Base-by-base conservation (phyloP, 495 filamentous ascomycete genomes). In the Chaetomium fimeti region DNA sequence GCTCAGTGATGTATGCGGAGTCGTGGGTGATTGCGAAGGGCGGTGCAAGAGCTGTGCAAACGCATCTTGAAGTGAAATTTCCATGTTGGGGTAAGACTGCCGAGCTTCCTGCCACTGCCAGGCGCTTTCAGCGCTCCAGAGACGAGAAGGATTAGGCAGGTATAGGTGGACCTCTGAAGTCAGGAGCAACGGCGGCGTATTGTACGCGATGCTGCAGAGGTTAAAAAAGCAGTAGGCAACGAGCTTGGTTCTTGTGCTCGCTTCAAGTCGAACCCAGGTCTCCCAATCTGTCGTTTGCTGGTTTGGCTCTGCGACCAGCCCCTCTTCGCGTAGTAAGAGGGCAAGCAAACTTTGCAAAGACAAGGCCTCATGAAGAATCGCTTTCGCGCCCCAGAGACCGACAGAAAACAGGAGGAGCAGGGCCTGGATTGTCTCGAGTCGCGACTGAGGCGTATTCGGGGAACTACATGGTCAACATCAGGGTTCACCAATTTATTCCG, bases 91-190 rank as follows among this genome's bases (percentile, higher is more conserved):
- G 28, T 69, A 77, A 15, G 77, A 70, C 69, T 79, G 74, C 28
- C 77, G 72, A 25, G 77, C 75, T 66, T 81, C 77, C 68, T 81
- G 78, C 83, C 81, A 82, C 47, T 81, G 76, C 74, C 78, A 82
- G 16, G 75, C 71, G 7, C 69, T 75, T 63, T 79, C 81, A 5
- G 84, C 84, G 60, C 75, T 76, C 83, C 83, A 87, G 9, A 82
- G 68, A 6, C 78, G 77, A 22, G 79, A 76, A 9, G 80, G 77
- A 56, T 81, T 84, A 2, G 88, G 88, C 11, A 90, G 76, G 53
- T 81, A 81, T 5, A 89, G 72, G 1, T 84, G 79, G 12, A 90
- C 69, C 61, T 91, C 87, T 2, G 85, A 85, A 1, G 84, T 88
- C 9, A 88, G 71, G 1, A 91, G 77, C 24, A 82, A 61, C 15